Percentiles rank a stretch among this genome's conserved stretches.
Evolutionary conservation across 2,329 filamentous ascomycete species (phyloP).

Genomic region (Ophiocordyceps australis): DNA sequence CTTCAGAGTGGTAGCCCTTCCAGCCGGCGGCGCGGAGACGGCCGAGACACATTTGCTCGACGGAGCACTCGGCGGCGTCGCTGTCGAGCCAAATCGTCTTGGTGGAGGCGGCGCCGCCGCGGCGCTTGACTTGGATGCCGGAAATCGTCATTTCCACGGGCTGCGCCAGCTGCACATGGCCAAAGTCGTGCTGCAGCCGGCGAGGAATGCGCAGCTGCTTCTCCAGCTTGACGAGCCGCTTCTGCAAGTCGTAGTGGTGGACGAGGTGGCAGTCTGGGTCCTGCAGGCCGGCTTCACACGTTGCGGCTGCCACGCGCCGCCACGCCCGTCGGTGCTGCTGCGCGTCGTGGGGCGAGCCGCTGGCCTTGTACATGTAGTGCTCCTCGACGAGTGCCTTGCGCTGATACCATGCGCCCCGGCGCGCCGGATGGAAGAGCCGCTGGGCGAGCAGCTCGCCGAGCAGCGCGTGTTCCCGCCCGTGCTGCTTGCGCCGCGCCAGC

Average conservation of each 20-base stretch:
- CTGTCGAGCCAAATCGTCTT: constrained; percentile 85
- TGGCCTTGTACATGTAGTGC: constrained; percentile 67
- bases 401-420: constrained; percentile 87
- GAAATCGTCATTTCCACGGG: constrained; percentile 59
- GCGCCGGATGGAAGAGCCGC: constrained; percentile 65
- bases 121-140: constrained; percentile 59
- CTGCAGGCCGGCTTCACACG: constrained; percentile 74
- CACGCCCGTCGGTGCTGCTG: constrained; percentile 60
- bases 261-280: constrained; percentile 83
- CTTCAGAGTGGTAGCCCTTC: constrained; percentile 91
- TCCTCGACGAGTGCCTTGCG: constrained; percentile 88
- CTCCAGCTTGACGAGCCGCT: constrained; percentile 82
- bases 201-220: constrained; percentile 66
- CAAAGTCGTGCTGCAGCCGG: constrained; percentile 82
- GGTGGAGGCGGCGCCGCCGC: constrained; percentile 28
- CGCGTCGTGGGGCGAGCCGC: constrained; percentile 15
- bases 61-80: constrained; percentile 55
- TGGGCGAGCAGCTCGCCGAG: constrained; percentile 62
- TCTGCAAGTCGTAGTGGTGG: constrained; percentile 87
- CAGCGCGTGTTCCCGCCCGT: constrained; percentile 58
- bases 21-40: constrained; percentile 70
- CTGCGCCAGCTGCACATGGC: constrained; percentile 60
- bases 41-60: constrained; percentile 87
- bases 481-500: constrained; percentile 65
- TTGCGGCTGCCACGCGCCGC: constrained; percentile 57